Percentiles rank a stretch among this genome's conserved stretches.
Evolutionary conservation across 2,329 filamentous ascomycete genomes (phyloP).

Genomic region (Arthrobotrys pseudoclavata): DNA sequence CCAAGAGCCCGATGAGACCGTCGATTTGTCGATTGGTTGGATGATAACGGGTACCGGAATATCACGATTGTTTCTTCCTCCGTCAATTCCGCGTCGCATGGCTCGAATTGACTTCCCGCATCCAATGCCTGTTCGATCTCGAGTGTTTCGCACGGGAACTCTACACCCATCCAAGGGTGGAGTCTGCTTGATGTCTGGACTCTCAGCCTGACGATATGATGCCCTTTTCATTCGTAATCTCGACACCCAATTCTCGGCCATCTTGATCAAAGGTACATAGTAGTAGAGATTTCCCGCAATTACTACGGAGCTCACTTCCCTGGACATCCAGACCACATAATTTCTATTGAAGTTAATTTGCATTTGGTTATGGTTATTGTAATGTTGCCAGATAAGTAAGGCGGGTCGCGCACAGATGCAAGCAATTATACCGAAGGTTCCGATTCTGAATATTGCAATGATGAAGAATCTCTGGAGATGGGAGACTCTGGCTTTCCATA

Average conservation of each 20-base stretch:
- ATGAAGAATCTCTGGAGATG: constrained; percentile 27
- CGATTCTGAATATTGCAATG: constrained; percentile 33
- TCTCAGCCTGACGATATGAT: constrained; percentile 12
- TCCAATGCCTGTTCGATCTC: constrained; percentile 32
- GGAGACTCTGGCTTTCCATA: constrained; percentile 35
- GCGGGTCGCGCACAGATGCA: constrained; percentile 29
- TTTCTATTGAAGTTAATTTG: constrained; percentile 18
- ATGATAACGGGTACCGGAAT: constrained; percentile 18
- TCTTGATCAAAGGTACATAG: constrained; percentile 34
- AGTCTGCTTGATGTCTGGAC: constrained; percentile 27
- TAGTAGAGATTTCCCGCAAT: constrained; percentile 50
- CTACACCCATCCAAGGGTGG: background rate
- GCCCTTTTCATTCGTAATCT: constrained; percentile 34
- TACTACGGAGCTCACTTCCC: constrained; percentile 46
- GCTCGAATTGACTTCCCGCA: constrained; percentile 5
- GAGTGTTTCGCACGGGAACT: constrained; percentile 12
- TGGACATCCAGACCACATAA: constrained; percentile 34
- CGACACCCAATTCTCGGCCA: constrained; percentile 18
- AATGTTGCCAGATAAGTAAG: constrained; percentile 33
- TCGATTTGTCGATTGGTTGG: constrained; percentile 25
- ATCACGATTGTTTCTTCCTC: constrained; percentile 12
- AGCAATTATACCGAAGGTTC: constrained; percentile 40
- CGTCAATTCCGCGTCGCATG: constrained; percentile 27
- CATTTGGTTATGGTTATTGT: constrained; percentile 2
- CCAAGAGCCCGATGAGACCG: constrained; percentile 36